Conservation (phyloP, 202 grass and related monocot species). For the Cymbopogon flexuosus region DNA sequence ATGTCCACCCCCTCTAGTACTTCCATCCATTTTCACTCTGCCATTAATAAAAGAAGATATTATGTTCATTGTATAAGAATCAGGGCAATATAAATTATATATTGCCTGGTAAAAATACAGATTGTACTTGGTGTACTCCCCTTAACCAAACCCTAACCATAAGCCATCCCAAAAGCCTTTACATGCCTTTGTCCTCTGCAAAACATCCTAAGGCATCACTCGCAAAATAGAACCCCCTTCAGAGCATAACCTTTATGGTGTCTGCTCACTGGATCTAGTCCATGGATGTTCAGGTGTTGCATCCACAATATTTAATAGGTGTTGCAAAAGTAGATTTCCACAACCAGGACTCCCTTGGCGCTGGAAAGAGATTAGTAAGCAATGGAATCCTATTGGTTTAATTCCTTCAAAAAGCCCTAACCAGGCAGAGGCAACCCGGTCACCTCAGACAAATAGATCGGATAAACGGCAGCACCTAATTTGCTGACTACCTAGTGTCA, state of each 20-base stretch:
- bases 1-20: slow-evolving; percentile 43
- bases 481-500: background rate
- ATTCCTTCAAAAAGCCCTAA: background rate
- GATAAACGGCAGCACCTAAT: background rate
- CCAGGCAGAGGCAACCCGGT: background rate
- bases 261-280: background rate
- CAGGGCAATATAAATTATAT: slow-evolving; percentile 1
- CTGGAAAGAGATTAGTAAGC: background rate
- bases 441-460: background rate
- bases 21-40: slow-evolving; percentile 66
- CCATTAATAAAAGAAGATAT: slow-evolving; percentile 10
- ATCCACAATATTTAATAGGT: background rate
- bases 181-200: background rate
- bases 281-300: background rate
- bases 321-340: slow-evolving; percentile 3
- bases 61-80: background rate
- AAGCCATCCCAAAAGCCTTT: background rate
- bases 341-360: background rate
- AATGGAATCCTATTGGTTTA: background rate
- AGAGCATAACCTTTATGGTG: background rate
- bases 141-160: slow-evolving; percentile 25
- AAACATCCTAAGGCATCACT: background rate
- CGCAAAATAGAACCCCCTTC: background rate
- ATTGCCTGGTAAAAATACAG: background rate
- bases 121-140: background rate